phyloP scores from a whole-genome alignment of 139 green algal species.

The Chlamydomonas sphaeroides region DNA sequence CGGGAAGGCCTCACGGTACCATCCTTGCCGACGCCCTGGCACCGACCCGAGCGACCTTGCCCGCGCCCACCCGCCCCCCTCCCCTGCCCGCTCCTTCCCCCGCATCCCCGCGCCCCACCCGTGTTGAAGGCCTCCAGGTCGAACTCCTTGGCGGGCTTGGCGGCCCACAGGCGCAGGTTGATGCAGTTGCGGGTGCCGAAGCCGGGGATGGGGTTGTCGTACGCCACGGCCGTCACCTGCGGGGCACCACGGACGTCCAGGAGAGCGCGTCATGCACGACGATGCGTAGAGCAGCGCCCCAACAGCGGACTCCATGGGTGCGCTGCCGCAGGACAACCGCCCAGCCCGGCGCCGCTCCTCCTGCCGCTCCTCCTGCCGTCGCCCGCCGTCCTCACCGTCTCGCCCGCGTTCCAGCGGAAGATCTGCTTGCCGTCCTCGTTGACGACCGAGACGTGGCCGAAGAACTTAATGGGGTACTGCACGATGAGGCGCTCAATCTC shows the following conservation, averaged over 20 bases:
- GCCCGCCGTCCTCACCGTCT: slow-evolving; percentile 65
- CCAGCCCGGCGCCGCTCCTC: neutral
- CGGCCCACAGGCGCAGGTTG: slow-evolving; percentile 97
- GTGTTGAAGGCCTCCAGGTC: slow-evolving; percentile 99
- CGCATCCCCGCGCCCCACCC: too few relatives aligned
- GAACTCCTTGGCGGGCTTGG: slow-evolving; percentile 94
- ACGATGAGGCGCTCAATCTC: slow-evolving; percentile 91
- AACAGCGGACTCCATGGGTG: too few relatives aligned
- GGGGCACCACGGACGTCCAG: neutral
- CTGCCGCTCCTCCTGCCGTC: slow-evolving; percentile 75
- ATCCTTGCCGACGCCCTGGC: too few relatives aligned
- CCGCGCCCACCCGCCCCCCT: neutral
- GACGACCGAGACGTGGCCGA: slow-evolving; percentile 68
- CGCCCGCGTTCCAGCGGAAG: slow-evolving; percentile 96
- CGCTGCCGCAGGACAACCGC: too few relatives aligned
- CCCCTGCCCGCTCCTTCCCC: slow-evolving; percentile 40
- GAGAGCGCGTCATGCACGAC: neutral
- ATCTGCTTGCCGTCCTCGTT: slow-evolving; percentile 81
- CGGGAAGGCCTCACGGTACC: too few relatives aligned
- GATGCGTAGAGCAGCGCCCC: too few relatives aligned
- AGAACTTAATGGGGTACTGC: slow-evolving; percentile 45
- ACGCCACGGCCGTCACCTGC: slow-evolving; percentile 92
- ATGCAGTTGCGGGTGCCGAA: slow-evolving; percentile 98
- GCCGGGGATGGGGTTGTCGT: slow-evolving; percentile 98
- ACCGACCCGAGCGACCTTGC: too few relatives aligned